Base-by-base conservation (phyloP, 495 filamentous ascomycete genomes). In the Polyplosphaeria fusca region DNA sequence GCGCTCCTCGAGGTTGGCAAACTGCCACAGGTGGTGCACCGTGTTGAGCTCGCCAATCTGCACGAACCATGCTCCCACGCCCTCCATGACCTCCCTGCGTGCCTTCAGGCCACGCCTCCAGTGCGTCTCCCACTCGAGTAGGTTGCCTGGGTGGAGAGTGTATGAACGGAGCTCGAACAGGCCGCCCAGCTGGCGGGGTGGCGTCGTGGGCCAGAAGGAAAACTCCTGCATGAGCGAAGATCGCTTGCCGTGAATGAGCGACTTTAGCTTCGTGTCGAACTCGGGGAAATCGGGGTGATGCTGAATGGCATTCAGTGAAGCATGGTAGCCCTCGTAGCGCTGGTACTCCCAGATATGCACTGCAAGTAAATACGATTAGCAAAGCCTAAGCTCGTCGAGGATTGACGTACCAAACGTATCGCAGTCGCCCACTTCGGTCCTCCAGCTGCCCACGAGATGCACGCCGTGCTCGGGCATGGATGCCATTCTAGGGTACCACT, bases 261-360 rank as follows among this genome's bases (percentile, higher is more conserved):
- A 76, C 66, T 89, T 88, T 37, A 97, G 84, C 69, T 89, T 86
- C 41, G 71, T 71, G 71, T 95, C 88, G 67, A 95, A 96, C 11
- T 82, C 84, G 48, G 80, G 74, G 76, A 86, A 96, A 3, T 89
- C 86, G 40, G 88, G 87, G 60, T 93, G 86, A 40, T 77, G 71
- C 45, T 86, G 80, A 61, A 96, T 92, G 50, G 79, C 82, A 75
- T 96, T 82, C 22, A 96, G 77, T 13, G 93, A 96, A 39, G 86
- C 83, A 68, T 98, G 94, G 69, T 95, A 97, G 58, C 93, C 93
- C 56, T 91, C 83, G 72, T 96, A 98, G 64, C 90, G 86, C 71
- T 97, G 90, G 73, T 98, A 98, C 73, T 98, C 93, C 93, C 93
- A 98, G 70, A 98, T 98, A 72, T 98, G 93, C 25, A 98, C 93